Percentiles rank a stretch among this genome's conserved stretches.
Conservation (phyloP, 306 rosid species). For the Mucuna pruriens region DNA sequence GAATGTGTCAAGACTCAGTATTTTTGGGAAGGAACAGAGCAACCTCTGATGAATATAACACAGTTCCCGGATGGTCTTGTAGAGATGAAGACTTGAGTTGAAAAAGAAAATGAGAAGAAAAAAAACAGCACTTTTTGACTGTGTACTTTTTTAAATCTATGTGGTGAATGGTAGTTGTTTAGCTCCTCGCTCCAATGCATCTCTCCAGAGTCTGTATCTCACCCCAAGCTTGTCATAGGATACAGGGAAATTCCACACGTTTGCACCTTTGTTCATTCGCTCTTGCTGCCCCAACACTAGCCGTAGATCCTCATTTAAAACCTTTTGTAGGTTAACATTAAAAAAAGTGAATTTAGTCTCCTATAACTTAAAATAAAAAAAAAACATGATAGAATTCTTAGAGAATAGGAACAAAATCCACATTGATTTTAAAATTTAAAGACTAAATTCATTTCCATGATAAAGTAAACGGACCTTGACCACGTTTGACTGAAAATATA, state of each 20-base stretch:
- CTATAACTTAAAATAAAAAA: no score
- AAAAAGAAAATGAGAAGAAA: constrained; percentile 11
- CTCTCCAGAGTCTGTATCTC: constrained; percentile 88
- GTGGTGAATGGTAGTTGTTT: constrained; percentile 67
- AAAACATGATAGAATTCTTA: no score
- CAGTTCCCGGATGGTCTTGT: constrained; percentile 56
- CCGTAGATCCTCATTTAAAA: constrained; percentile 87
- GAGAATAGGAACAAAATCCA: no score
- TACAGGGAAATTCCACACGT: constrained; percentile 87
- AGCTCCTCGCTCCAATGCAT: constrained; percentile 73
- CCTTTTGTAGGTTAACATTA: constrained; percentile 50
- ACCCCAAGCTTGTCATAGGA: constrained; percentile 92
- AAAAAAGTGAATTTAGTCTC: no score
- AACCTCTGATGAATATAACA: constrained; percentile 50
- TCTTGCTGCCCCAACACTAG: constrained; percentile 90
- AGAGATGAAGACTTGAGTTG: constrained; percentile 25
- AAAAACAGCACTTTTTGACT: neutral
- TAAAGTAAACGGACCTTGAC: no score
- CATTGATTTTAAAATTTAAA: no score
- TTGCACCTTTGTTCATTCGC: constrained; percentile 79
- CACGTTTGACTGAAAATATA: no score
- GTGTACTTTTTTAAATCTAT: constrained; percentile 25
- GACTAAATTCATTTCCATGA: no score
- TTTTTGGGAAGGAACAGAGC: constrained; percentile 45
- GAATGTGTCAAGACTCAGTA: constrained; percentile 31